phyloP scores from a whole-genome alignment of 1,284 basidiomycete genomes.

The Naganishia sp. region DNA sequence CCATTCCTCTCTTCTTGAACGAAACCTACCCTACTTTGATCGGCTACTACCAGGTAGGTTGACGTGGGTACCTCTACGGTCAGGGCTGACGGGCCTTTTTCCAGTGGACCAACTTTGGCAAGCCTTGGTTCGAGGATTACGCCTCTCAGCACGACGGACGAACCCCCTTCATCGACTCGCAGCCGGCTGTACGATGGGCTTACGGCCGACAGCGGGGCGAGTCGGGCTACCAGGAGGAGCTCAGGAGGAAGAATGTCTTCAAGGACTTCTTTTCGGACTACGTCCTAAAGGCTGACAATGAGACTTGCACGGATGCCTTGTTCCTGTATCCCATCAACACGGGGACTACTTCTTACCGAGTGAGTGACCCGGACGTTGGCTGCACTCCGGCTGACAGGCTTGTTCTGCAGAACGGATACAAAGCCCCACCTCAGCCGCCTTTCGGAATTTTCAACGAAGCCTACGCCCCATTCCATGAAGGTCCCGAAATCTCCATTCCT shows the following conservation, averaged over 20 bases:
- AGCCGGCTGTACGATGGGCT: conserved; percentile 52
- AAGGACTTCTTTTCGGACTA: conserved; percentile 52
- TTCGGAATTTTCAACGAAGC: conserved; percentile 49
- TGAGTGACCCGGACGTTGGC: conserved; percentile 37
- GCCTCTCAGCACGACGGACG: conserved; percentile 51
- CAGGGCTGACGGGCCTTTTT: background rate
- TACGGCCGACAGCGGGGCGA: conserved; percentile 44
- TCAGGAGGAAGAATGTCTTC: conserved; percentile 40
- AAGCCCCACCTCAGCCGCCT: conserved; percentile 32
- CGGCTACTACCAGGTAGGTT: conserved; percentile 47
- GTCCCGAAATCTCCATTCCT: conserved; percentile 56
- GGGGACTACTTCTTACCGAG: conserved; percentile 38
- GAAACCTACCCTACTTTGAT: conserved; percentile 53
- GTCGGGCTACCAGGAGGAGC: conserved; percentile 35
- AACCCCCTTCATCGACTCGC: conserved; percentile 55
- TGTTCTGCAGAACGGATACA: conserved; percentile 38
- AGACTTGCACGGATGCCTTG: conserved; percentile 54
- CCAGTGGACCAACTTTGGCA: conserved; percentile 48
- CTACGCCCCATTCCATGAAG: conserved; percentile 38
- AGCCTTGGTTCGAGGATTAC: conserved; percentile 54
- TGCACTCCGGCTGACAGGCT: background rate
- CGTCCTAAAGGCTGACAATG: conserved; percentile 45
- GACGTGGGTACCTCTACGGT: background rate
- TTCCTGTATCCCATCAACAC: conserved; percentile 51
- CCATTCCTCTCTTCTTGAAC: conserved; percentile 45